Evolutionary conservation across 2,329 filamentous ascomycete genomes (phyloP).

Genomic region (Diplodia intermedia): DNA sequence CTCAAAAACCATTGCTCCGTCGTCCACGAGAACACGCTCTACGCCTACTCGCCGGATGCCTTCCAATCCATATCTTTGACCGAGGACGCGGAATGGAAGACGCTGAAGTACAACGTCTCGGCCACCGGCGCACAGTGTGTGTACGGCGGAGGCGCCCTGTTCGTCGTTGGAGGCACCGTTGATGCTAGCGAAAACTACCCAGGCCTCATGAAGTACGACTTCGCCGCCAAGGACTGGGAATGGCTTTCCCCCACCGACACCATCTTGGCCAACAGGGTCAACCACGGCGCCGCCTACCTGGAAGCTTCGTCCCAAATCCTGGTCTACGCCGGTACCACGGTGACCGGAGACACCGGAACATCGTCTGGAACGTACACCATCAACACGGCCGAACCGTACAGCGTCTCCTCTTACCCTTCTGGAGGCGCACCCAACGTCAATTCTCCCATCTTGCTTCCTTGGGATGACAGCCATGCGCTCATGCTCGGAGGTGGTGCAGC

Average conservation of each 20-base stretch:
- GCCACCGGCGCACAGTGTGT: slow-evolving; percentile 82
- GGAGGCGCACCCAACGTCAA: slow-evolving; percentile 65
- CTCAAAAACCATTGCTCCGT: slow-evolving; percentile 82
- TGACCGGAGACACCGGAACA: slow-evolving; percentile 59
- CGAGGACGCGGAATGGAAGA: slow-evolving; percentile 74
- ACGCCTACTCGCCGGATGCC: slow-evolving; percentile 76
- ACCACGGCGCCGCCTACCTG: slow-evolving; percentile 80
- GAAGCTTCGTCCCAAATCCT: slow-evolving; percentile 73
- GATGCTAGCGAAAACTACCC: slow-evolving; percentile 61
- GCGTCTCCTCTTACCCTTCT: slow-evolving; percentile 65
- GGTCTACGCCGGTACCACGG: slow-evolving; percentile 78
- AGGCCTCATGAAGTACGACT: slow-evolving; percentile 75
- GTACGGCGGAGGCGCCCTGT: slow-evolving; percentile 73
- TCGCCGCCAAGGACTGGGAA: slow-evolving; percentile 64
- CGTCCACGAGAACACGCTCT: slow-evolving; percentile 81
- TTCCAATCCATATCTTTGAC: slow-evolving; percentile 77
- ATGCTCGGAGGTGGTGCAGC: slow-evolving; percentile 75
- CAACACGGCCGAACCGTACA: slow-evolving; percentile 68
- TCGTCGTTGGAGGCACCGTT: slow-evolving; percentile 74
- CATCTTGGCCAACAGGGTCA: slow-evolving; percentile 68
- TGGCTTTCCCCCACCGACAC: slow-evolving; percentile 57
- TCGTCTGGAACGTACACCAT: slow-evolving; percentile 81
- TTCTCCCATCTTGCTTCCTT: slow-evolving; percentile 75
- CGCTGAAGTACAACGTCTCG: slow-evolving; percentile 68
- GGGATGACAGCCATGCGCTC: slow-evolving; percentile 72